Base-by-base conservation (phyloP, 768 basidiomycete species). In the Agrocybe praecox region DNA sequence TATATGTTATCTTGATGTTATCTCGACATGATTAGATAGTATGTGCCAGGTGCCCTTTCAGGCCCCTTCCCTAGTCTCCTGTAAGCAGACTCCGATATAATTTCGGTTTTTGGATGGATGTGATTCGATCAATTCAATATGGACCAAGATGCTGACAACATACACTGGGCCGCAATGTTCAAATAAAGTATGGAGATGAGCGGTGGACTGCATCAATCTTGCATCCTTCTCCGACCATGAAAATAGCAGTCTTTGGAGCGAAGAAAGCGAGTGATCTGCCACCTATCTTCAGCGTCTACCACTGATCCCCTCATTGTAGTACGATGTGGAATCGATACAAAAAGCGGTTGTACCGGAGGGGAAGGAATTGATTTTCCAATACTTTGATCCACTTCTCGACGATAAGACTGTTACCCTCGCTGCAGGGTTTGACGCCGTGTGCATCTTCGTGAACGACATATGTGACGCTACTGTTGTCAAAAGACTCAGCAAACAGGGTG, bases 401-500 rank as follows among this genome's bases (percentile, higher is more conserved):
- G 55, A 65, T 43, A 66, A 62, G 17, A 79, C 77, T 0, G 73
- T 64, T 10, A 55, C 68, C 10, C 70, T 79, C 2, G 73, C 76
- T 43, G 69, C 69, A 23, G 72, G 66, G 1, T 73, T 77, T 46
- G 69, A 75, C 21, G 76, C 73, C 0, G 67, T 79, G 14, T 79
- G 75, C 52, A 64, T 79, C 12, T 79, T 79, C 61, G 77, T 79
- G 8, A 79, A 79, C 60, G 77, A 79, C 53, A 62, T 67, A 12
- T 79, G 77, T 58, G 67, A 74, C 51, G 72, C 69, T 6, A 55
- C 53, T 2, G 72, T 77, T 18, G 49, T 77, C 6, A 61, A 72
- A 47, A 64, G 59, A 36, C 68, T 79, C 17, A 62, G 68, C 49
- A 50, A 64, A 1, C 66, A 71, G 11, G 73, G 74, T 26, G 73